Evolutionary conservation across 225 moss, liverwort and hornwort species (phyloP).

Genomic region (Polytrichum commune): DNA sequence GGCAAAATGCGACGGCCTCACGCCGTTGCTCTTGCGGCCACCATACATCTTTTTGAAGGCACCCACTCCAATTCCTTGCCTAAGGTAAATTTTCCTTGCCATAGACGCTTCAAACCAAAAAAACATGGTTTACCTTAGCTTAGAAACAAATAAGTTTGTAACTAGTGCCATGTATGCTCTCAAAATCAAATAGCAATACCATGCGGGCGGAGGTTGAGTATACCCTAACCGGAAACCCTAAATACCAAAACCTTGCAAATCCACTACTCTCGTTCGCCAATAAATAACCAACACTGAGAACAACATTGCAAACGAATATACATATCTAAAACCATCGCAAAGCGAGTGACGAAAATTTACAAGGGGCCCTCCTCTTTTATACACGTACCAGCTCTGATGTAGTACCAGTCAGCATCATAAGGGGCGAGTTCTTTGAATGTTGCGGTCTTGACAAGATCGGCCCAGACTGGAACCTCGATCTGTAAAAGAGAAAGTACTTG

Average conservation of each 20-base stretch:
- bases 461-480: conserved; percentile 73
- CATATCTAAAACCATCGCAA: no score
- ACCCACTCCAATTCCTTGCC: conserved; percentile 73
- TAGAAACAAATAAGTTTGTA: no score
- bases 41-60: conserved; percentile 85
- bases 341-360: no score
- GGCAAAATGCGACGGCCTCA: conserved; percentile 74
- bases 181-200: no score
- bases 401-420: conserved; percentile 79
- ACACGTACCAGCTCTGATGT: conserved; percentile 66
- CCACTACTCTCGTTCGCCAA: no score
- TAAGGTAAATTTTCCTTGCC: conserved; percentile 80
- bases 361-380: background rate
- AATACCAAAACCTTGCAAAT: no score
- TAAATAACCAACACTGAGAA: no score
- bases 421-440: conserved; percentile 81
- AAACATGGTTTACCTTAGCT: no score
- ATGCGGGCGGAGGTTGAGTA: no score
- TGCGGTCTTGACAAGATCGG: conserved; percentile 77
- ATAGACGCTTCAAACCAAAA: conserved; percentile 55
- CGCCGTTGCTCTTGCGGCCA: conserved; percentile 72
- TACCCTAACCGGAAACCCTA: no score
- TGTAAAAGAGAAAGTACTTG: conserved; percentile 6
- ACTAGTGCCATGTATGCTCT: no score
- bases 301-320: no score